Evolutionary conservation across 2,329 filamentous ascomycete genomes (phyloP).

Genomic region (Teratosphaeria nubilosa): DNA sequence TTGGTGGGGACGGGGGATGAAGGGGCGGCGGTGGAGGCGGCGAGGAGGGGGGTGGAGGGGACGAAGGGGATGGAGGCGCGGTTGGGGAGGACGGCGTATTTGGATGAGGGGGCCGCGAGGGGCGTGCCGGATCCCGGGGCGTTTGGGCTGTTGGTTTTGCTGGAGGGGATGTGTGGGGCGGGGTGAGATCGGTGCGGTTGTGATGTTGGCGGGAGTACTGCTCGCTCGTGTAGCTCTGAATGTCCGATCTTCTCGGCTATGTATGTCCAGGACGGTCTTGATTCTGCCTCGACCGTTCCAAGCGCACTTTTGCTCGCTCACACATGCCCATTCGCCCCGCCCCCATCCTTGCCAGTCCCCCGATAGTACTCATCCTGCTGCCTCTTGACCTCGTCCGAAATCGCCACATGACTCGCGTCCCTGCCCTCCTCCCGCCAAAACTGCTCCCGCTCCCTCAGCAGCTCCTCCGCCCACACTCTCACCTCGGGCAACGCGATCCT

Average conservation of each 20-base stretch:
- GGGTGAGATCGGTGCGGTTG: not conserved
- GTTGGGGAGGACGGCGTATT: conserved; percentile 26
- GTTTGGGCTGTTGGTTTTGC: conserved; percentile 26
- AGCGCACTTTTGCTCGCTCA: not conserved
- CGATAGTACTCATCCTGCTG: conserved; percentile 28
- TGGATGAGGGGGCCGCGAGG: conserved; percentile 26
- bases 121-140: conserved; percentile 29
- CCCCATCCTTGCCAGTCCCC: not conserved
- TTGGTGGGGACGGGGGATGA: conserved; percentile 14
- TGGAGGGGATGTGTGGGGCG: conserved; percentile 22
- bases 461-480: conserved; percentile 64
- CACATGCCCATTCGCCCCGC: not conserved
- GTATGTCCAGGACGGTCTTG: not conserved
- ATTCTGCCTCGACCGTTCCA: not conserved
- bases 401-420: conserved; percentile 14
- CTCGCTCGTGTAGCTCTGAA: too few relatives aligned
- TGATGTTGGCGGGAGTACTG: too few relatives aligned
- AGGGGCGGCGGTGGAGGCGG: conserved; percentile 15
- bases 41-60: conserved; percentile 22
- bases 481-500: conserved; percentile 69
- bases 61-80: conserved; percentile 27
- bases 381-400: conserved; percentile 17
- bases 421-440: conserved; percentile 51
- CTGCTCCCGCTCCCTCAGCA: conserved; percentile 63
- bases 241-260: not conserved